Base-by-base conservation (phyloP, 208 protist genomes). In the Vickermania spadyakhi region DNA sequence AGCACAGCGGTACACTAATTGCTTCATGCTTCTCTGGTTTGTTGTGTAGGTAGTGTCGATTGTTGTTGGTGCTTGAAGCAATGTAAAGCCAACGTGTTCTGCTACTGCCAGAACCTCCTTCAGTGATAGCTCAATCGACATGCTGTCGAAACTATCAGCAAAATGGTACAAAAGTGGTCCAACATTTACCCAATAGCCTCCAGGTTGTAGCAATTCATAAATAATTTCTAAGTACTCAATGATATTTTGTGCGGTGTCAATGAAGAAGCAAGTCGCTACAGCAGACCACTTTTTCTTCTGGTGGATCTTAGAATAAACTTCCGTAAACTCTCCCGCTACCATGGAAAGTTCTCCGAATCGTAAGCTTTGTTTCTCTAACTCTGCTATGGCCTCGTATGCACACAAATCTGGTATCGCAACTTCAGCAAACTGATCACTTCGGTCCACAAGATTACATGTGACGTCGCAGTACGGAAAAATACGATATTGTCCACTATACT, bases 161-260 rank as follows among this genome's bases (percentile, higher is more conserved):
- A 92, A 98, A 73, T 99, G 97, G 59, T 97, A 99, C 23, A 99
- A 67, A 50, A 99, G 81, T 2, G 97, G 97, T 0, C 96, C 95
- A 30, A 97, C 65, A 67, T 99, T 98, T 36, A 98, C 83, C 94
- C 94, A 98, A 56, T 91, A 85, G n/a, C 94, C 97, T 1, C 96
- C 96, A 1, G 88, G 83, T 13, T 82, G 70, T 23, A 98, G 83
- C 26, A 97, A 69, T 30, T 91, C 70, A 66, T 89, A 86, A 55
- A 98, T 97, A 54, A 83, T 93, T 60, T 96, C 80, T 25, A 98
- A 63, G 65, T 98, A 99, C 61, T 97, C 90, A 57, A 98, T 79
- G 56, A 98, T 90, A 69, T 99, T 98, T 68, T 96, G 89, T 2
- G 97, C 96, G 1, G 97, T 99, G 77, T 99, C 97, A 62, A 99